Base-by-base conservation (phyloP, 2,329 filamentous ascomycete species). In the Chalara sp. region DNA sequence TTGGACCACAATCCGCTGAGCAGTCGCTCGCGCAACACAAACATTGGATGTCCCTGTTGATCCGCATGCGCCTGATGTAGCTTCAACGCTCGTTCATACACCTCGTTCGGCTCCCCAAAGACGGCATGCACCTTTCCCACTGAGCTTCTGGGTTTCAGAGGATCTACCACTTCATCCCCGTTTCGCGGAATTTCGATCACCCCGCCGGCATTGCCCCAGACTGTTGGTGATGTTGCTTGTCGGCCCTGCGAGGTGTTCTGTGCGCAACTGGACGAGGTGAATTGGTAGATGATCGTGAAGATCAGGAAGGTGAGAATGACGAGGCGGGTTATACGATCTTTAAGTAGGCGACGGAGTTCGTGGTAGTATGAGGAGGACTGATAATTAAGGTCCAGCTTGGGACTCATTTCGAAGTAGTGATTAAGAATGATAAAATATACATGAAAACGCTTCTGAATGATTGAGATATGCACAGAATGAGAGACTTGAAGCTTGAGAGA, bases 181-280 rank as follows among this genome's bases (percentile, higher is more conserved):
- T 80, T 57, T 73, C 84, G 61, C 74, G 86, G 37, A n/a, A 8
- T 11, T 28, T 43, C 41, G 11, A 21, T 21, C 21, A 21, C 21
- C 21, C 21, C 21, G 21, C 21, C 21, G 3, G 11, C 41, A 12
- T 28, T 8, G 11, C 41, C 8, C 41, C 12, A 28, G 82, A 80
- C 54, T 83, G 79, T 70, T 11, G 8, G 41, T 8, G 11, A 12
- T 4, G 21, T 66, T n/a, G n/a, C 35, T 2, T 39, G 10, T 39
- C 35, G 8, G n/a, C 21, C 21, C 21, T 39, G 35, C 10, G n/a
- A 39, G 8, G 10, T 10, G 35, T 39, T 10, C 35, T 10, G 35
- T 10, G n/a, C 35, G 10, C 35, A 39, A 39, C n/a, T n/a, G 35
- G n/a, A 10, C 10, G 8, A 10, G 8, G 8, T 39, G 35, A 39